phyloP scores from a whole-genome alignment of 805 yeast genomes.

The Ogataea populi-albae region DNA sequence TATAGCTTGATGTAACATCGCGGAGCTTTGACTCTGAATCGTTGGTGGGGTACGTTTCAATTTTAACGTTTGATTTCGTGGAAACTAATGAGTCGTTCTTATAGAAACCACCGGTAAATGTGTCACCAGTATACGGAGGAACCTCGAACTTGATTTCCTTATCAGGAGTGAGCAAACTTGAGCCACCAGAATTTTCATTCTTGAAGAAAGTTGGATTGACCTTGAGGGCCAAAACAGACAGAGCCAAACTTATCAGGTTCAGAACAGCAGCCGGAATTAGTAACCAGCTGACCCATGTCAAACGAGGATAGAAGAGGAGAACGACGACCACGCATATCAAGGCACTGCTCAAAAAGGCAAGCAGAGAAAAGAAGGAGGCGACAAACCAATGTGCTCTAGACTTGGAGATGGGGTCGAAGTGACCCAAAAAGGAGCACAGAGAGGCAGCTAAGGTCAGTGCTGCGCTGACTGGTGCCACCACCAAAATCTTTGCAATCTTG shows the following conservation, averaged over 20 bases:
- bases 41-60: slow-evolving; percentile 6
- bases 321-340: slow-evolving; percentile 53
- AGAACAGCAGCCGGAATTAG: slow-evolving; percentile 64
- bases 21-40: slow-evolving; percentile 9
- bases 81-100: slow-evolving; percentile 8
- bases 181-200: slow-evolving; percentile 15
- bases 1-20: slow-evolving; percentile 8
- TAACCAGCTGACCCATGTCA: slow-evolving; percentile 72
- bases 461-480: slow-evolving; percentile 65
- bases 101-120: slow-evolving; percentile 11
- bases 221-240: slow-evolving; percentile 40
- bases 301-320: slow-evolving; percentile 60
- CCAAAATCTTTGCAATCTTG: slow-evolving; percentile 50
- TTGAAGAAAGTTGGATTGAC: slow-evolving; percentile 13
- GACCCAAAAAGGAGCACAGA: slow-evolving; percentile 36
- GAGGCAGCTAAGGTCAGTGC: slow-evolving; percentile 53
- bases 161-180: slow-evolving; percentile 9
- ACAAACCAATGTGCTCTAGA: slow-evolving; percentile 36
- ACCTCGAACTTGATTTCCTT: slow-evolving; percentile 17
- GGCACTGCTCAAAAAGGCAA: slow-evolving; percentile 55
- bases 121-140: slow-evolving; percentile 10
- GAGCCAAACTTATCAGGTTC: slow-evolving; percentile 49
- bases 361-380: slow-evolving; percentile 42
- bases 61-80: slow-evolving; percentile 3
- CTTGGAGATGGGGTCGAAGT: slow-evolving; percentile 16